Evolutionary conservation across 495 filamentous ascomycete genomes (phyloP).

Genomic region (Beverwykella pulmonaria): DNA sequence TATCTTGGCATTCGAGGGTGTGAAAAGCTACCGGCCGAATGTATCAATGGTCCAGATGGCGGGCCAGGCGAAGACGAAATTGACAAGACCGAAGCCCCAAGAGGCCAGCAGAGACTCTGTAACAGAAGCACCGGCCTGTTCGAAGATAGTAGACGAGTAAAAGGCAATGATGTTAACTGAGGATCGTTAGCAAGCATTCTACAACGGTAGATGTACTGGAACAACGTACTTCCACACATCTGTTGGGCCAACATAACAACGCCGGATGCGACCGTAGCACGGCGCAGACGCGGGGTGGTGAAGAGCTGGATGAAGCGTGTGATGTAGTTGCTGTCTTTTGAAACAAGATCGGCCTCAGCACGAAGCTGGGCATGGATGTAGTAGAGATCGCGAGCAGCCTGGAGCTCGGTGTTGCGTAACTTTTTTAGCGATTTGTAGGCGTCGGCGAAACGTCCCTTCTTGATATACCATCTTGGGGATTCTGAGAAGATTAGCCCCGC

Average conservation of each 20-base stretch:
- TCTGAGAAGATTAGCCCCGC: conserved; percentile 42
- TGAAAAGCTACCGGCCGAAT: conserved; percentile 37
- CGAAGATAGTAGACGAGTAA: conserved; percentile 64
- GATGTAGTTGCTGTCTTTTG: conserved; percentile 53
- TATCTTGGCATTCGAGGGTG: background rate
- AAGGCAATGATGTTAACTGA: conserved; percentile 45
- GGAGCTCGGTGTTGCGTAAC: conserved; percentile 60
- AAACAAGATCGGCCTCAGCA: conserved; percentile 55
- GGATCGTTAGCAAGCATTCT: background rate
- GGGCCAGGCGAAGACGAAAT: conserved; percentile 67
- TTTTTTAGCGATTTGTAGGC: conserved; percentile 61
- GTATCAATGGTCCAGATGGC: conserved; percentile 66
- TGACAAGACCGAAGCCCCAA: conserved; percentile 64
- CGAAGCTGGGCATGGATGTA: conserved; percentile 65
- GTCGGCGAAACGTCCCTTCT: conserved; percentile 55
- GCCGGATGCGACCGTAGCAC: conserved; percentile 65
- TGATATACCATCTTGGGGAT: conserved; percentile 70
- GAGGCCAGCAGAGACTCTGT: conserved; percentile 56
- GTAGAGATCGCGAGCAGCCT: conserved; percentile 69
- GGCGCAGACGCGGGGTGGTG: conserved; percentile 67
- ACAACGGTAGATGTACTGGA: conserved; percentile 36
- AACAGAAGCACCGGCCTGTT: conserved; percentile 53
- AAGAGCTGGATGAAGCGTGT: conserved; percentile 66
- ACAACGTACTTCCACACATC: conserved; percentile 31
- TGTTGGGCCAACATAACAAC: conserved; percentile 69